These are phyloP conservation scores for Fusarium foetens DNA, from an alignment of 2,329 filamentous ascomycete species.

Conservation along the genomic window DNA sequence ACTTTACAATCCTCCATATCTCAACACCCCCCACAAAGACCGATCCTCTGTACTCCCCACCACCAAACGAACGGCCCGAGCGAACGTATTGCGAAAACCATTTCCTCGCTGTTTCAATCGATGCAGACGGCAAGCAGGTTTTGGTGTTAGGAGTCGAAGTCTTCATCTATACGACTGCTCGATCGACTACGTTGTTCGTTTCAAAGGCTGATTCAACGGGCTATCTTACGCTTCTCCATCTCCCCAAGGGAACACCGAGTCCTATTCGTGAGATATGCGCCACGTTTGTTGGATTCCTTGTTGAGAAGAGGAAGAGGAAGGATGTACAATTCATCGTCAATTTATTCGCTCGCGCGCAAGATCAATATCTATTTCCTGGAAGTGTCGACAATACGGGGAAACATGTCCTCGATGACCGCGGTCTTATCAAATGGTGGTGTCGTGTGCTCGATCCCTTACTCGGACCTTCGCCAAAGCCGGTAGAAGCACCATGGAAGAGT, in stretches of 20 bases:
- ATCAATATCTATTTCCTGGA: constrained; percentile 93
- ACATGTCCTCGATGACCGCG: constrained; percentile 90
- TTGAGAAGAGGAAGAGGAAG: constrained; percentile 71
- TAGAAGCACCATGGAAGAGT: constrained; percentile 52
- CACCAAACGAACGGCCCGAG: constrained; percentile 76
- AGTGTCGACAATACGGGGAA: constrained; percentile 87
- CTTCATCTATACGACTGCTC: constrained; percentile 83
- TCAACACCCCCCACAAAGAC: constrained; percentile 83
- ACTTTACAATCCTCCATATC: constrained; percentile 88
- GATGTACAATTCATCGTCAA: constrained; percentile 80
- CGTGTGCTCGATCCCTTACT: constrained; percentile 83
- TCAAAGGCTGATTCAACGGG: constrained; percentile 98
- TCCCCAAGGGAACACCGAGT: constrained; percentile 72
- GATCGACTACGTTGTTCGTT: constrained; percentile 88
- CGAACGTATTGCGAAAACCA: constrained; percentile 89
- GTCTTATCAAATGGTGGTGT: constrained; percentile 96
- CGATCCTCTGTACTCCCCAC: constrained; percentile 80
- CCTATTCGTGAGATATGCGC: constrained; percentile 79
- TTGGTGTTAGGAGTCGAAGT: constrained; percentile 88
- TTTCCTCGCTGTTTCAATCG: constrained; percentile 68
- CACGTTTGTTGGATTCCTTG: constrained; percentile 79
- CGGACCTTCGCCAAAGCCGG: constrained; percentile 53
- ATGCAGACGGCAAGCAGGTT: constrained; percentile 58
- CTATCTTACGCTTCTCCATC: constrained; percentile 74
- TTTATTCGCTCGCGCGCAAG: constrained; percentile 90